phyloP scores from a whole-genome alignment of 1,284 basidiomycete genomes.

The Malassezia caprae region DNA sequence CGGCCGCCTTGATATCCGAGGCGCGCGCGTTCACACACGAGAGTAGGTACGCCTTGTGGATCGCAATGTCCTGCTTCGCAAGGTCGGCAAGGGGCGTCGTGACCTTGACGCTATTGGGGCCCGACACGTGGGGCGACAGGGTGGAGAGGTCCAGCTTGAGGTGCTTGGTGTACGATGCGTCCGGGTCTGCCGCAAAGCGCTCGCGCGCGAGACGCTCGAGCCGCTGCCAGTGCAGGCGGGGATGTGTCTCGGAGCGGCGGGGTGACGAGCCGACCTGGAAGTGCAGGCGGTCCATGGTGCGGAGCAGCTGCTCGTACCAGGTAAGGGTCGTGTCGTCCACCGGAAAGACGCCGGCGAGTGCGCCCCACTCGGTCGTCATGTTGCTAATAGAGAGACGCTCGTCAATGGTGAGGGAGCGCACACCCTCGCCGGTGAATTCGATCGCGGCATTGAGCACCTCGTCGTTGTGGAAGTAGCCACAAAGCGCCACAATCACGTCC shows the following conservation, averaged over 20 bases:
- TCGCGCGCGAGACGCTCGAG: constrained; percentile 58
- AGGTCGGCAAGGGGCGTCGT: constrained; percentile 79
- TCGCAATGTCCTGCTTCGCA: constrained; percentile 63
- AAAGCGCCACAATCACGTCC: constrained; percentile 94
- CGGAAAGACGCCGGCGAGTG: constrained; percentile 88
- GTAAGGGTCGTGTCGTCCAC: constrained; percentile 69
- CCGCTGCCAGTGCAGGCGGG: constrained; percentile 69
- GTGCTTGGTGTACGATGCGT: constrained; percentile 75
- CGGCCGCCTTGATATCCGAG: constrained; percentile 86
- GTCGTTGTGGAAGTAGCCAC: constrained; percentile 91
- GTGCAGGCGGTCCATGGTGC: constrained; percentile 67
- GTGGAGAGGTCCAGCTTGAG: constrained; percentile 85
- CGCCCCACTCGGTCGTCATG: constrained; percentile 99
- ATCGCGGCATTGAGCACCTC: constrained; percentile 97
- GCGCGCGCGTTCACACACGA: constrained; percentile 96
- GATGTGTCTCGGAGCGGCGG: constrained; percentile 59
- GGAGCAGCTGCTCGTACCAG: constrained; percentile 78
- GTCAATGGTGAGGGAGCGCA: constrained; percentile 71
- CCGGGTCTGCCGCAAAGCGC: constrained; percentile 62
- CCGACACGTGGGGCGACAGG: constrained; percentile 86
- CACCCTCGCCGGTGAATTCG: constrained; percentile 89
- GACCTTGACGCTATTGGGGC: constrained; percentile 94
- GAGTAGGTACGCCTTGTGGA: constrained; percentile 96
- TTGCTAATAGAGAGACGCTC: constrained; percentile 75
- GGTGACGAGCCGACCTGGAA: constrained; percentile 56